A percentile compares a stretch with the other conserved stretches of the same genome.
Evolutionary conservation across 2,329 filamentous ascomycete genomes (phyloP).

Genomic region (Zymoseptoria pseudotritici): DNA sequence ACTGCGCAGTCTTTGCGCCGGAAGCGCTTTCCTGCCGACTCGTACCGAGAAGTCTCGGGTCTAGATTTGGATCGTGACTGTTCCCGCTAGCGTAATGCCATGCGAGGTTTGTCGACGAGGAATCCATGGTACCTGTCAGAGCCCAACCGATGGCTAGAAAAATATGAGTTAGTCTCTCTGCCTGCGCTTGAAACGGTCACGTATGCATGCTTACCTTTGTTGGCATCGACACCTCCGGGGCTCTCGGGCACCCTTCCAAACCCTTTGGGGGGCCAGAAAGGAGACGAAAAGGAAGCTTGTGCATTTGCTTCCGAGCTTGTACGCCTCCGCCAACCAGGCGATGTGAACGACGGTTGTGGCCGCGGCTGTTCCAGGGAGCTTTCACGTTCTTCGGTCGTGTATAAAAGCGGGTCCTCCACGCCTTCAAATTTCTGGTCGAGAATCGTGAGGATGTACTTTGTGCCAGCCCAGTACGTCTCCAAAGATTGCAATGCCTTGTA

Average conservation of each 20-base stretch:
- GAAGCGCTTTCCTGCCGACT: background rate
- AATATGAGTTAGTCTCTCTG: slow-evolving; percentile 1
- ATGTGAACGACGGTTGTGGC: slow-evolving; percentile 42
- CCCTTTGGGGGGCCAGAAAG: slow-evolving; percentile 17
- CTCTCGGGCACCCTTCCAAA: slow-evolving; percentile 32
- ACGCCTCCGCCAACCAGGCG: slow-evolving; percentile 45
- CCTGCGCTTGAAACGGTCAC: background rate
- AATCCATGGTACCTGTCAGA: slow-evolving; percentile 79
- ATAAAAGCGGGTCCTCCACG: slow-evolving; percentile 65
- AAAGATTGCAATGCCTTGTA: slow-evolving; percentile 75
- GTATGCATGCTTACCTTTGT: slow-evolving; percentile 38
- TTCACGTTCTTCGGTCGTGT: slow-evolving; percentile 68
- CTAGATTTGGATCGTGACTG: slow-evolving; percentile 9
- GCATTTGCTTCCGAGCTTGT: slow-evolving; percentile 38
- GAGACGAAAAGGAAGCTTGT: slow-evolving; percentile 13
- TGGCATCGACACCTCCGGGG: slow-evolving; percentile 42
- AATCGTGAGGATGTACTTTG: slow-evolving; percentile 78
- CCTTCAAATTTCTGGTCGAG: slow-evolving; percentile 83
- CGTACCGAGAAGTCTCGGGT: slow-evolving; percentile 5
- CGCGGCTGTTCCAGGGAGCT: slow-evolving; percentile 52
- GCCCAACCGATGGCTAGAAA: slow-evolving; percentile 67
- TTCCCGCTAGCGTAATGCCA: slow-evolving; percentile 62
- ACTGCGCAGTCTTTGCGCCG: slow-evolving; percentile 2
- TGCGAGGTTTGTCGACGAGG: slow-evolving; percentile 73
- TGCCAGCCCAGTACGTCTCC: slow-evolving; percentile 79